Base-by-base conservation (phyloP, 2,329 filamentous ascomycete species). In the Aureobasidium leucospermi region DNA sequence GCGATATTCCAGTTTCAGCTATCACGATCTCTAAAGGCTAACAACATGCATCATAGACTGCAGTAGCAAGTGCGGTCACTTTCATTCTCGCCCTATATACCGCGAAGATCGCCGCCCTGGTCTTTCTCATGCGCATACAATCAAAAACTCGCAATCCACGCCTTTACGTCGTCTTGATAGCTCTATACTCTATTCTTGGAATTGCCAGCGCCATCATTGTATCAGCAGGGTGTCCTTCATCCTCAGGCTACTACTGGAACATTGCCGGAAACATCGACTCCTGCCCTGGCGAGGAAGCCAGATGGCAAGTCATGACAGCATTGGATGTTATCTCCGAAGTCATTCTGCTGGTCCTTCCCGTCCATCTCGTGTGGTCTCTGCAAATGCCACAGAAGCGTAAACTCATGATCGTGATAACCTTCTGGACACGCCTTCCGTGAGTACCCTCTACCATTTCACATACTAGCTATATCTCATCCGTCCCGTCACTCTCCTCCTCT, bases 271-370 rank as follows among this genome's bases (percentile, higher is more conserved):
- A 69, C 59, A 36, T 47, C 7, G 42, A 29, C 9, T 64, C 62
- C 31, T 71, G 69, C 59, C 61, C 65, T 23, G 65, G 64, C 15
- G 65, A 70, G 61, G 68, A 69, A 57, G 41, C 59, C 13, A 66
- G 71, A 46, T 76, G 70, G 74, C 69, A 72, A 63, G 63, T 69
- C 3, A 68, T 76, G 58, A 73, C 73, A 8, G 71, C 65, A 1
- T 67, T 77, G 32, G 74, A 78, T 61, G 65, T 75, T 43, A 59
- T 69, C 6, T 74, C 70, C 10, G 72, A 74, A 60, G 39, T 68
- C 7, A 13, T 68, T 6, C 62, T 74, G 13, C 62, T 74, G 15
- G 65, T 60, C 10, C 59, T 74, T 28, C 68, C 68, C 7, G 48
- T 71, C 28, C 67, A 71, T 13, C 67, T 74, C 4, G 67, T 74